Conservation (phyloP, 371 early-diverging fungal species). For the Mucor racemosus region DNA sequence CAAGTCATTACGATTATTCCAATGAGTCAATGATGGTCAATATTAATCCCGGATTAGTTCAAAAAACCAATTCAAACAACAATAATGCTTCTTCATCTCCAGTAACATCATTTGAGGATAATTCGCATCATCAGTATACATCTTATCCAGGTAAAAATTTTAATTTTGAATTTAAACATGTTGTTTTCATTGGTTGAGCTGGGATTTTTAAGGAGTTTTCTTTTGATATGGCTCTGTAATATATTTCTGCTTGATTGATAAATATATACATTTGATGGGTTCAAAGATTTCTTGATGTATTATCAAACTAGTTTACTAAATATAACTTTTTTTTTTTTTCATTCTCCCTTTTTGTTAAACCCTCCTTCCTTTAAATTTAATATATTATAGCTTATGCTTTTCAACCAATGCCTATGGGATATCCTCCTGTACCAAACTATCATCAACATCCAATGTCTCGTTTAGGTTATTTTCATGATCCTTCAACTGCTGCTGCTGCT, state of each 20-base stretch:
- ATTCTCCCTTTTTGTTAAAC: neutral
- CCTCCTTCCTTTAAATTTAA: neutral
- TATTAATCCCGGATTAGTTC: constrained; percentile 40
- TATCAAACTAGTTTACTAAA: neutral
- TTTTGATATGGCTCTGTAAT: neutral
- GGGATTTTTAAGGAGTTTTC: constrained; percentile 16
- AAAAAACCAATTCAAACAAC: constrained; percentile 25
- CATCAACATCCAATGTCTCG: constrained; percentile 24
- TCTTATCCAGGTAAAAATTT: constrained; percentile 39
- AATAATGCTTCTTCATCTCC: constrained; percentile 13
- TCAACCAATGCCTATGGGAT: constrained; percentile 41
- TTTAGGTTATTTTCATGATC: constrained; percentile 36
- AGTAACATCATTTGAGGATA: constrained; percentile 29
- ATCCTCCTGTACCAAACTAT: constrained; percentile 32
- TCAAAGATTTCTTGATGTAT: too few relatives aligned
- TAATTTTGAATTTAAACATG: constrained; percentile 12
- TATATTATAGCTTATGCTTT: constrained; percentile 41
- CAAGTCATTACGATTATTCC: constrained; percentile 38
- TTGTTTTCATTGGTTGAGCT: constrained; percentile 17
- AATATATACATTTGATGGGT: neutral
- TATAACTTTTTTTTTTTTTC: neutral
- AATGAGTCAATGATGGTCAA: constrained; percentile 39
- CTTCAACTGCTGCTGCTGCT: neutral
- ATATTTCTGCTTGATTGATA: neutral
- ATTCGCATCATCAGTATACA: constrained; percentile 27